Evolutionary conservation across 331 rosid species (phyloP), one percentile per base, ranked within the genome.

Genomic region (Phaseolus coccineus): DNA sequence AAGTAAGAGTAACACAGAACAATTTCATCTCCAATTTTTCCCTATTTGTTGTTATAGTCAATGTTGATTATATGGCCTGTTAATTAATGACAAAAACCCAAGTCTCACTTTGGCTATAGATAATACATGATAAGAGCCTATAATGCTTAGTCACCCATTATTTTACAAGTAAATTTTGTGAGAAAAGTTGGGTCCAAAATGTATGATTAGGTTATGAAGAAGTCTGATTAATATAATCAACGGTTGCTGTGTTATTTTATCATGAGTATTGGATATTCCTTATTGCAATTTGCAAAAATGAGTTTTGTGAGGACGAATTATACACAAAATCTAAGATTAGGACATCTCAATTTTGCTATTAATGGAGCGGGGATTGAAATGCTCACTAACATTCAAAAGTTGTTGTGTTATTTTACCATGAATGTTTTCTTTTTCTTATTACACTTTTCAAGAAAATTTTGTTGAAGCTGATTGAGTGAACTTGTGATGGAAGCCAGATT

Each of bases 401-500:
- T 31, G 3, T 31, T 31, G 51, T 61, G 7, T 4, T 10, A 9
- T 11, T 25, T 27, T 4, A 10, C 2, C 62, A 22, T 22, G 61
- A 46, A 48, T 56, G 6, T 30, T 52, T 79, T 30, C 30, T 65
- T 48, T 27, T 75, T 40, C 53, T 52, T 71, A 19, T 70, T 84
- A 76, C 83, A 64, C 76, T 71, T 74, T 48, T 39, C 64, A 76
- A 80, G 77, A 71, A 71, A 67, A 69, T 77, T 63, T 68, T 44
- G 52, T 69, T 83, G 91, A 84, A 84, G 68, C 88, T 90, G 82
- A 90, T 87, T 64, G 87, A 84, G 53, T 87, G 87, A 84, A 28
- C 88, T 82, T 83, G 85, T 89, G 88, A 82, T 89, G 98, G 87
- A 93, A 91, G 98, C 98, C 96, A 96, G 98, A 89, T 96, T 90